Evolutionary conservation across 2,329 filamentous ascomycete genomes (phyloP), one percentile per base, ranked within the genome.

Genomic region (Colletotrichum truncatum): DNA sequence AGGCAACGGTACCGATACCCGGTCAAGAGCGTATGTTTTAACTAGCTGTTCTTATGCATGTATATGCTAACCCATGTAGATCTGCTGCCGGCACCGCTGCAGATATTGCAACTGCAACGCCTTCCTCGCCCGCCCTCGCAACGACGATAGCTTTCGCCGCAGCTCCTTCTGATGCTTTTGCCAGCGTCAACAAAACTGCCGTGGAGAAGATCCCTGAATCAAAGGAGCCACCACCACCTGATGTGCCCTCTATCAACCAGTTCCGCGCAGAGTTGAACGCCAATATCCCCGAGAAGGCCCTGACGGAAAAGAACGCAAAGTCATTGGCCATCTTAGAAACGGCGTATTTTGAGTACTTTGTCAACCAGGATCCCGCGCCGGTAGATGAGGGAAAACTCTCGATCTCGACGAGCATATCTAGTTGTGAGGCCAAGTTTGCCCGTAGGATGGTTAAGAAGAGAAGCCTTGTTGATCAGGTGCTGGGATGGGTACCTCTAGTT

Each of bases 341-440:
- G 14, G 64, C 59, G 3, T 64, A 63, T 9, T 64, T 66, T 7
- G 52, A 66, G 25, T 66, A 64, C 32, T 66, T 66, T n/a, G 52
- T 41, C 36, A 58, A 52, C 6, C 51, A 39, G 6, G 52, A 58
- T 4, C 60, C 53, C 11, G 60, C 58, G 4, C 58, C 60, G 4
- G 64, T 66, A 3, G 64, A 66, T 18, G 4, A 46, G 11, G 58
- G 58, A 4, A 52, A 14, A 11, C 5, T 63, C 4, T 16, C 36
- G 2, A 64, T 66, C 7, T 52, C 60, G 2, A 11, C 52, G 5
- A 48, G 14, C 12, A 48, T 57, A 4, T 53, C 59, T 3, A 25
- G 18, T 18, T 64, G 64, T n/a, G 16, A 36, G 12, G 58, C 28
- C 6, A 28, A 32, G 38, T 57, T 46, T 14, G 32, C 64, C 7